Evolutionary conservation across 1,284 basidiomycete species (phyloP).

Genomic region (Tilletia walkeri): DNA sequence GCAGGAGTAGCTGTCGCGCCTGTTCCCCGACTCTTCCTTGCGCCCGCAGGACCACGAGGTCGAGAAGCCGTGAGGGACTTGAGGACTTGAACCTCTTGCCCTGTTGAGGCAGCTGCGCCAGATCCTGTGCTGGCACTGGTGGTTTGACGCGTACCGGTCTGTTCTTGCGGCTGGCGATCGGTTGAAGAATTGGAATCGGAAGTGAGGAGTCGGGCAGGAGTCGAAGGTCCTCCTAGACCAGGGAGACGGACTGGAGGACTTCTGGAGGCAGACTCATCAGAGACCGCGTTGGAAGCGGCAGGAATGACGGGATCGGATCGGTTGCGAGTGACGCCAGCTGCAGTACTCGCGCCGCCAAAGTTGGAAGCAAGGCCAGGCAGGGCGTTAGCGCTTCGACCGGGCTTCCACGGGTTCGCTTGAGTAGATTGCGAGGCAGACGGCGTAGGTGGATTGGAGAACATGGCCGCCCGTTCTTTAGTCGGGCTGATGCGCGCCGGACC

Average conservation of each 20-base stretch:
- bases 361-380: conserved; percentile 29
- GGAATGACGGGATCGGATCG: no score
- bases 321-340: background rate
- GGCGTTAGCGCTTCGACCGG: conserved; percentile 36
- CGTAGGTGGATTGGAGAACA: background rate
- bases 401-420: conserved; percentile 25
- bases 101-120: background rate
- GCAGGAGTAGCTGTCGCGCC: background rate
- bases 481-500: conserved; percentile 8
- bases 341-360: conserved; percentile 18
- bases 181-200: no score
- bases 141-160: no score
- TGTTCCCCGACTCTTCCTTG: background rate
- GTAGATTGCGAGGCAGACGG: background rate
- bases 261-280: conserved; percentile 24
- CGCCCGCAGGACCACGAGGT: conserved; percentile 19
- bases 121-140: background rate
- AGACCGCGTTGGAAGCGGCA: background rate
- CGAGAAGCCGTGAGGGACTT: background rate
- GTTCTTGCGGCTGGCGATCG: no score
- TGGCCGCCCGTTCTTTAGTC: background rate
- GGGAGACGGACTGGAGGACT: conserved; percentile 34
- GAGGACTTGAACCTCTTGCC: no score
- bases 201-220: conserved; percentile 25
- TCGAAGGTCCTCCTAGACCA: conserved; percentile 31